phyloP scores from a whole-genome alignment of 306 rosid genomes.

The Rosa multiflora region DNA sequence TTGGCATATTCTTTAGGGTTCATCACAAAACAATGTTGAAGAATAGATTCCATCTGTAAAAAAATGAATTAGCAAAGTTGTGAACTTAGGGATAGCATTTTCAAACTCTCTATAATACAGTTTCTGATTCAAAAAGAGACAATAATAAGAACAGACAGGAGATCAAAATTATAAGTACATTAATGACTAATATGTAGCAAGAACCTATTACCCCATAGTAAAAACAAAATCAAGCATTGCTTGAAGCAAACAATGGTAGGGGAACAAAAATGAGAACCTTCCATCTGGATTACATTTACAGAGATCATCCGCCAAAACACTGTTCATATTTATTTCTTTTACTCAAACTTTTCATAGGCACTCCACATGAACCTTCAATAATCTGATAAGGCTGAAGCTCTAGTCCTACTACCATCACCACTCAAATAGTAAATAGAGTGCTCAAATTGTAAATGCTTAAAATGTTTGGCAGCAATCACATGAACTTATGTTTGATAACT shows the following conservation, averaged over 20 bases:
- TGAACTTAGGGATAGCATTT: constrained; percentile 19
- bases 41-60: constrained; percentile 78
- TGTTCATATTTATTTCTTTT: neutral
- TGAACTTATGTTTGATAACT: neutral
- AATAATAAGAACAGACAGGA: neutral
- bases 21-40: constrained; percentile 72
- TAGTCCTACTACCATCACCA: neutral
- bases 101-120: constrained; percentile 14
- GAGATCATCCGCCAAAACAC: neutral
- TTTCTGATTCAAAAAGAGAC: neutral
- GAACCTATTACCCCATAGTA: neutral
- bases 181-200: neutral
- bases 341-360: neutral
- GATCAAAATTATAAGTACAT: neutral
- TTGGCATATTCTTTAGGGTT: constrained; percentile 75
- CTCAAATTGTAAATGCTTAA: neutral
- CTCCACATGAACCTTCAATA: neutral
- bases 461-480: neutral
- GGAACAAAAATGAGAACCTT: neutral
- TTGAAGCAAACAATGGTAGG: neutral
- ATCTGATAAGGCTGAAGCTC: neutral
- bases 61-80: constrained; percentile 21
- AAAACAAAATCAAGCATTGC: neutral
- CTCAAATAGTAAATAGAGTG: neutral
- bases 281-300: neutral